A percentile compares a stretch with the other conserved stretches of the same genome.
Evolutionary conservation across 2,329 filamentous ascomycete genomes (phyloP).

Genomic region (Hawksworthiomyces lignivorus): DNA sequence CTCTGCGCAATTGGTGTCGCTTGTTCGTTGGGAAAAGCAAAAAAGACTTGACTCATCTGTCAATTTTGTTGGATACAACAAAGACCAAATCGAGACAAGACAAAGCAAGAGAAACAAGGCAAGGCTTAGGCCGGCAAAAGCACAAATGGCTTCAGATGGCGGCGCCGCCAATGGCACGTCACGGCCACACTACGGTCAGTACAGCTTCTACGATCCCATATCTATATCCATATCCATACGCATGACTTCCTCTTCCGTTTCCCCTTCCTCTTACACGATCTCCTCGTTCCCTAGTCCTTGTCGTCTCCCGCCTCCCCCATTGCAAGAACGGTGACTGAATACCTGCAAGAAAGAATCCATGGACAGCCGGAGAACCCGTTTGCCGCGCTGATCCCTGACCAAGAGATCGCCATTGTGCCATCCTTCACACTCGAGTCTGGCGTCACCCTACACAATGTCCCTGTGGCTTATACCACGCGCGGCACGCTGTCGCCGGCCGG

Average conservation of each 20-base stretch:
- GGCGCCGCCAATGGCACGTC: slow-evolving; percentile 9
- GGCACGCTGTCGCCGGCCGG: slow-evolving; percentile 51
- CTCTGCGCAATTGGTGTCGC: background rate
- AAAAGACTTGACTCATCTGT: too few relatives aligned
- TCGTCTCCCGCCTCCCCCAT: background rate
- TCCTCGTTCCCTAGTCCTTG: too few relatives aligned
- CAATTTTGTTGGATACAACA: too few relatives aligned
- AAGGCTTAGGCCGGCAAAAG: too few relatives aligned
- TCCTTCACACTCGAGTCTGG: slow-evolving; percentile 91
- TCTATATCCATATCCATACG: too few relatives aligned
- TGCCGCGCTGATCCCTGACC: slow-evolving; percentile 75
- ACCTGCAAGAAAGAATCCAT: slow-evolving; percentile 55
- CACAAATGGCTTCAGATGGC: slow-evolving; percentile 9
- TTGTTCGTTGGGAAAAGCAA: too few relatives aligned
- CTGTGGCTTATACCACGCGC: slow-evolving; percentile 59
- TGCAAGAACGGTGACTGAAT: slow-evolving; percentile 48
- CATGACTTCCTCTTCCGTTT: background rate
- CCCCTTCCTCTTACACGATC: slow-evolving; percentile 6
- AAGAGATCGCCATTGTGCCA: slow-evolving; percentile 78
- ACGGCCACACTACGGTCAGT: slow-evolving; percentile 16
- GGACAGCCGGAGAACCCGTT: slow-evolving; percentile 89
- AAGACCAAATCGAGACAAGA: too few relatives aligned
- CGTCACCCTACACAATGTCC: slow-evolving; percentile 68
- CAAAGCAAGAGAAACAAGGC: too few relatives aligned
- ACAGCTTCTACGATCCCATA: too few relatives aligned